These are phyloP conservation scores for Paxillus ammoniavirescens DNA, from an alignment of 768 basidiomycete genomes.

Conservation along the genomic window DNA sequence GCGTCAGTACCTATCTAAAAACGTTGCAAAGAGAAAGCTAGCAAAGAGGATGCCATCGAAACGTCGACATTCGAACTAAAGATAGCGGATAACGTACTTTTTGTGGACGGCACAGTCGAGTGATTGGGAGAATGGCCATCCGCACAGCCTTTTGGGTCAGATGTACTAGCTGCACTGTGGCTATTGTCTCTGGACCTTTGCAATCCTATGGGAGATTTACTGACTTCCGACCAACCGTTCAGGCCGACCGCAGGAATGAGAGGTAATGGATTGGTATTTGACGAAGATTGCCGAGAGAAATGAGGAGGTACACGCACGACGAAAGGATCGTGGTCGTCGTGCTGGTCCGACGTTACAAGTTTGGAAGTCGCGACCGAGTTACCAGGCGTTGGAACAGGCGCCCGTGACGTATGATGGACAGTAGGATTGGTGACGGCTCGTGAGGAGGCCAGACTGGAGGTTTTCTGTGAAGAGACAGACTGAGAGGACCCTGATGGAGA, in stretches of 20 bases:
- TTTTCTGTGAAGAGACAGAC: conserved; percentile 14
- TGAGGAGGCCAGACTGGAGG: conserved; percentile 10
- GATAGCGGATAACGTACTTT: conserved; percentile 34
- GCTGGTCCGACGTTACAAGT: conserved; percentile 24
- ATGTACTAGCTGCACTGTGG: not conserved
- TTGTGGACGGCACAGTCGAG: conserved; percentile 33
- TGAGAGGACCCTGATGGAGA: conserved; percentile 10
- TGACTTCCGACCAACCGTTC: conserved; percentile 47
- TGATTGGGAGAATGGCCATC: conserved; percentile 15
- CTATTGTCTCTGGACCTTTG: not conserved
- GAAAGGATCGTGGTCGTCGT: conserved; percentile 41
- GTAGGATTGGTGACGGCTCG: not conserved
- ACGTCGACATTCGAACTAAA: conserved; percentile 2
- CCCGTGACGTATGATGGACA: not conserved
- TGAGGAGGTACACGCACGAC: conserved; percentile 40
- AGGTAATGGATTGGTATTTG: conserved; percentile 20
- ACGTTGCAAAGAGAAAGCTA: not conserved
- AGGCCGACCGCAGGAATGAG: conserved; percentile 31
- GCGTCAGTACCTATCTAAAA: conserved; percentile 3
- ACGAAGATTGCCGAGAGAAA: conserved; percentile 30
- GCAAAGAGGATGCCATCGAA: not conserved
- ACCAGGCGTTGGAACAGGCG: conserved; percentile 5
- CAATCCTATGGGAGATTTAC: conserved; percentile 23
- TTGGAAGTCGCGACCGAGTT: not conserved
- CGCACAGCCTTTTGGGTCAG: not conserved